Evolutionary conservation across 1,284 basidiomycete species (phyloP).

Genomic region (Ceratobasidium theobromae): DNA sequence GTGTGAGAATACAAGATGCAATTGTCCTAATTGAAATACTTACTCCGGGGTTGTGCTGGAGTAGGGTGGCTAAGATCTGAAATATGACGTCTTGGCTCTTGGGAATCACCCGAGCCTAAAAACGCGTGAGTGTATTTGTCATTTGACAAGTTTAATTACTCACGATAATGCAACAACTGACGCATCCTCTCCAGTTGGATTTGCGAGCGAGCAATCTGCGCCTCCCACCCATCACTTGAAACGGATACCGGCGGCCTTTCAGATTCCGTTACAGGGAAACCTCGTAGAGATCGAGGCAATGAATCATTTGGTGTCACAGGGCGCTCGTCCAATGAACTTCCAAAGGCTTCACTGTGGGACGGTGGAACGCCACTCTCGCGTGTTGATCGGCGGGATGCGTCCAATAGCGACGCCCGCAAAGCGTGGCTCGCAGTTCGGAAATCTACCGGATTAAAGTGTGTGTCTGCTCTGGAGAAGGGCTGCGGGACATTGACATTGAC

Average conservation of each 20-base stretch:
- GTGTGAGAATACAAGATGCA: neutral
- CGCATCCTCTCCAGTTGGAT: constrained; percentile 13
- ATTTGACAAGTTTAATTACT: neutral
- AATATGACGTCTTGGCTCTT: constrained; percentile 4
- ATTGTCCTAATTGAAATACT: neutral
- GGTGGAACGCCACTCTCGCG: too few species aligned
- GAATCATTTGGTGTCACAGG: too few species aligned
- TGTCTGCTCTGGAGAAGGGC: neutral
- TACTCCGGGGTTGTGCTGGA: constrained; percentile 10
- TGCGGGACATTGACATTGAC: neutral
- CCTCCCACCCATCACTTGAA: constrained; percentile 6
- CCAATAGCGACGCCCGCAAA: neutral
- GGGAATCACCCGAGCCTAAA: constrained; percentile 4
- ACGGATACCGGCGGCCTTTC: neutral
- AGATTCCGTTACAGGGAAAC: neutral
- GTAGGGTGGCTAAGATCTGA: neutral
- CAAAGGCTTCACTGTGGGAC: too few species aligned
- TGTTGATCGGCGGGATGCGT: neutral
- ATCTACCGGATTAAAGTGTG: neutral
- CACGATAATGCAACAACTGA: constrained; percentile 18
- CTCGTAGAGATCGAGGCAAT: neutral
- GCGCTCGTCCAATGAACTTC: too few species aligned
- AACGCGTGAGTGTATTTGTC: neutral
- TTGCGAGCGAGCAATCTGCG: neutral
- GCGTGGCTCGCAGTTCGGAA: constrained; percentile 9